Evolutionary conservation across 2,329 filamentous ascomycete genomes (phyloP), one percentile per base, ranked within the genome.

Genomic region (Fusarium sp.): DNA sequence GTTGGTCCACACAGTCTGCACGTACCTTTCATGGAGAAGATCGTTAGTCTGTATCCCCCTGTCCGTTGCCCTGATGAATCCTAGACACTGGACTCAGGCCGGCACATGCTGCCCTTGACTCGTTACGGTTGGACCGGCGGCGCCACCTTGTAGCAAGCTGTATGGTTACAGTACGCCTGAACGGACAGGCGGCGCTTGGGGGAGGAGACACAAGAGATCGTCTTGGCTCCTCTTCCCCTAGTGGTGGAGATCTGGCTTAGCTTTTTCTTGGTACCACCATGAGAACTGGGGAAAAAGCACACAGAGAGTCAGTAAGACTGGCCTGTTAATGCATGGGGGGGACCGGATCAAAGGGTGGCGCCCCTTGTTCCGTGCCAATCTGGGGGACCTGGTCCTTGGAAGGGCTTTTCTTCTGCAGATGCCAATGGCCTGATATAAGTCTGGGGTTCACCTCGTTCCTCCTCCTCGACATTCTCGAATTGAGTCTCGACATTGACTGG

Each of bases 321-420:
- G n/a, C 10, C 38, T 42, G 38, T 6, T 42, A 16, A 22, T 45
- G 40, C 73, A 73, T 72, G 67, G 70, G 66, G 70, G 20, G 42
- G 13, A 57, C 68, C 77, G 77, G 77, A 69, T 77, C 77, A 79
- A 79, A 78, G 77, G 77, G 77, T 79, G 77, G 77, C 77, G 75
- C 70, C 65, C 63, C 64, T 68, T 36, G 31, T 61, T 69, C 54
- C 74, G 71, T 74, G 71, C 68, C 74, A 76, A 74, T 74, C 76
- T 77, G 74, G 76, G 63, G 74, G 66, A 63, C 57, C 35, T 47
- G 20, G 50, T 36, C n/a, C 50, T 42, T 60, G 60, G 59, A 29
- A 27, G 42, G 63, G 20, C 20, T 47, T 65, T 52, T 36, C 14
- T 36, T 16, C 13, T 42, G 36, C 60, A 62, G 45, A 59, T 73